phyloP scores from a whole-genome alignment of 2,329 filamentous ascomycete species.

The Clonostachys solani region DNA sequence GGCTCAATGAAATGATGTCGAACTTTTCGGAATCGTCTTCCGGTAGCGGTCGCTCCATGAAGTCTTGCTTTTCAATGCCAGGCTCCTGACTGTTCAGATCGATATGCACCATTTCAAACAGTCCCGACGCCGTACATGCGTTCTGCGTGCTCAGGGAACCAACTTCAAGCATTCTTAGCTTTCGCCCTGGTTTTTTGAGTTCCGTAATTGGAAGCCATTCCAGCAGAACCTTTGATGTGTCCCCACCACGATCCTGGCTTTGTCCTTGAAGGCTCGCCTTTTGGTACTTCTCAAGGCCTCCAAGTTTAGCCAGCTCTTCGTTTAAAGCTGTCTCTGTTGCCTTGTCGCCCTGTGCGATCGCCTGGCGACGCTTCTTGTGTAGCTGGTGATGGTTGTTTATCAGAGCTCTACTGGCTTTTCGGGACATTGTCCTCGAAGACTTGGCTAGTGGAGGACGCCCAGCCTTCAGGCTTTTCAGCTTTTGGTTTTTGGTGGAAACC shows the following conservation, averaged over 20 bases:
- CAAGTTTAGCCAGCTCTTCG: conserved; percentile 50
- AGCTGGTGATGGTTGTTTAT: conserved; percentile 64
- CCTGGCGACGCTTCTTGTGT: conserved; percentile 57
- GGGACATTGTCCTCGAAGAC: conserved; percentile 52
- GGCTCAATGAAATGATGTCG: conserved; percentile 84
- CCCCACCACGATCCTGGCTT: conserved; percentile 60
- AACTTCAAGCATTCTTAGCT: conserved; percentile 75
- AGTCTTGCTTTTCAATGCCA: conserved; percentile 84
- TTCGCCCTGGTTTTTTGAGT: conserved; percentile 13
- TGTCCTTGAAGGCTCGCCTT: conserved; percentile 66
- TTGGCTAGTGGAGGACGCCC: conserved; percentile 54
- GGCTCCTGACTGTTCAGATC: conserved; percentile 84
- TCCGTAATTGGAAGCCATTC: conserved; percentile 48
- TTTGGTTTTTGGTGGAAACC: conserved; percentile 31
- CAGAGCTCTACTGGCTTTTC: conserved; percentile 58
- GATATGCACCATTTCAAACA: conserved; percentile 76
- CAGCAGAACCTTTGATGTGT: conserved; percentile 61
- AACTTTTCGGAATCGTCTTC: conserved; percentile 59
- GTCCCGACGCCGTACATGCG: conserved; percentile 68
- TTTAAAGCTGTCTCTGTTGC: conserved; percentile 32
- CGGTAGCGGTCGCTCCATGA: conserved; percentile 83
- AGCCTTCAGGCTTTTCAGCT: conserved; percentile 35
- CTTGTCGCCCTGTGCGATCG: conserved; percentile 45
- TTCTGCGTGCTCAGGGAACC: conserved; percentile 83
- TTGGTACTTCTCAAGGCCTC: conserved; percentile 61